Conservation (phyloP, 2,329 filamentous ascomycete species). For the Ceratocystis harringtonii region DNA sequence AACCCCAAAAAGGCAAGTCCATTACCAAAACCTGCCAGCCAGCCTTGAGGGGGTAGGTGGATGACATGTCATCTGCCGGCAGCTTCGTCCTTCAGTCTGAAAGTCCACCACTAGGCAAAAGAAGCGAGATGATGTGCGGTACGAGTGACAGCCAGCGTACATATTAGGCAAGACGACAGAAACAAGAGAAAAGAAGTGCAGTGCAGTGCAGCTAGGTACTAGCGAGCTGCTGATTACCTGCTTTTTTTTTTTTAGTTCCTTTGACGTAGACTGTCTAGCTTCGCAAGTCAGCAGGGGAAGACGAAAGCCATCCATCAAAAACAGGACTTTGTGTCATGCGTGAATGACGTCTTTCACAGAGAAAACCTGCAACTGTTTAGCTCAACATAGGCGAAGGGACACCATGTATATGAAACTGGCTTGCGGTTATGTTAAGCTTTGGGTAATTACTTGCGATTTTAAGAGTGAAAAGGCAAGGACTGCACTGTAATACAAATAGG, state of each 20-base stretch:
- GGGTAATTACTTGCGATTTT: not conserved
- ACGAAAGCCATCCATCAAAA: too few species aligned
- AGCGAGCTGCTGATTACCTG: not conserved
- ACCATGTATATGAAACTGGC: not conserved
- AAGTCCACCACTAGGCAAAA: not conserved
- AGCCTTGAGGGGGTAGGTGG: not conserved
- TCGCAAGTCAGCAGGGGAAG: too few species aligned
- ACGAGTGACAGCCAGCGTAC: not conserved
- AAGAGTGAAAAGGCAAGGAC: not conserved
- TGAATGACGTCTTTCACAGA: not conserved
- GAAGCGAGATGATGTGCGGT: not conserved
- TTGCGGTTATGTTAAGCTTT: not conserved
- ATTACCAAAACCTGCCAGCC: not conserved
- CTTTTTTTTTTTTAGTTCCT: not conserved
- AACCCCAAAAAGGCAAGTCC: not conserved
- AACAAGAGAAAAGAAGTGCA: not conserved
- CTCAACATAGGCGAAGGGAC: not conserved
- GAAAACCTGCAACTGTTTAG: not conserved
- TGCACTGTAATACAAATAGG: not conserved
- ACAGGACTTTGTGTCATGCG: not conserved
- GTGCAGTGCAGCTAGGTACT: not conserved
- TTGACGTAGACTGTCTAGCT: too few species aligned
- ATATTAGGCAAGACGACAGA: not conserved
- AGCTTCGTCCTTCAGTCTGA: not conserved
- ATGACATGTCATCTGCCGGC: not conserved